phyloP scores from a whole-genome alignment of 2,329 filamentous ascomycete genomes.

The Pestalotiopsis sp. region DNA sequence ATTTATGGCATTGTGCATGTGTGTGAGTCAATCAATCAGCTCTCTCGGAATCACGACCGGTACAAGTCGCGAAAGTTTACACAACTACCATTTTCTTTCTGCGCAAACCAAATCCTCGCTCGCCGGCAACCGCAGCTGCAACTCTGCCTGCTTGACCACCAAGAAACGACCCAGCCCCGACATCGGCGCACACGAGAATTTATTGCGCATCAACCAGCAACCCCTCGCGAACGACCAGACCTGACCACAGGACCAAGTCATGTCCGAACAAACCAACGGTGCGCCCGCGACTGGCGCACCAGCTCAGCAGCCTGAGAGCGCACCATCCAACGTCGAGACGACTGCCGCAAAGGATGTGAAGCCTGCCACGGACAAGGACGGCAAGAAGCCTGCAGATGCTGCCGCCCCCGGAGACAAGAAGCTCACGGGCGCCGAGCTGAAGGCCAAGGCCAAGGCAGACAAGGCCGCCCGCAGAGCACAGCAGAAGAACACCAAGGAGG shows the following conservation, averaged over 20 bases:
- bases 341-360: not conserved
- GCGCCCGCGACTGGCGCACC: conserved; percentile 7
- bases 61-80: not conserved
- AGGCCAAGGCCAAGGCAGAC: conserved; percentile 87
- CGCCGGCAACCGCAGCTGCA: not conserved
- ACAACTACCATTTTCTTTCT: not conserved
- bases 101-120: not conserved
- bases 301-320: not conserved
- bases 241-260: not conserved
- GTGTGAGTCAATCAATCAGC: conserved; percentile 3
- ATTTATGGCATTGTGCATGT: conserved; percentile 7
- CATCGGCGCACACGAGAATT: not conserved
- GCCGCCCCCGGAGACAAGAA: conserved; percentile 45
- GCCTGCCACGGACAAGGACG: conserved; percentile 21
- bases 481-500: conserved; percentile 60
- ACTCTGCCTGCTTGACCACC: not conserved
- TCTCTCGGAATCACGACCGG: not conserved
- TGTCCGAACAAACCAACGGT: conserved; percentile 11
- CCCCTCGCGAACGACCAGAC: not conserved
- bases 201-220: not conserved
- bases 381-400: conserved; percentile 23
- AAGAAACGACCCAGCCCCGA: not conserved
- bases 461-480: conserved; percentile 84
- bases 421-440: conserved; percentile 76
- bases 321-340: not conserved